A percentile compares a stretch with the other conserved stretches of the same genome.
phyloP scores from a whole-genome alignment of 2,329 filamentous ascomycete genomes.

The Thelonectria blattea region DNA sequence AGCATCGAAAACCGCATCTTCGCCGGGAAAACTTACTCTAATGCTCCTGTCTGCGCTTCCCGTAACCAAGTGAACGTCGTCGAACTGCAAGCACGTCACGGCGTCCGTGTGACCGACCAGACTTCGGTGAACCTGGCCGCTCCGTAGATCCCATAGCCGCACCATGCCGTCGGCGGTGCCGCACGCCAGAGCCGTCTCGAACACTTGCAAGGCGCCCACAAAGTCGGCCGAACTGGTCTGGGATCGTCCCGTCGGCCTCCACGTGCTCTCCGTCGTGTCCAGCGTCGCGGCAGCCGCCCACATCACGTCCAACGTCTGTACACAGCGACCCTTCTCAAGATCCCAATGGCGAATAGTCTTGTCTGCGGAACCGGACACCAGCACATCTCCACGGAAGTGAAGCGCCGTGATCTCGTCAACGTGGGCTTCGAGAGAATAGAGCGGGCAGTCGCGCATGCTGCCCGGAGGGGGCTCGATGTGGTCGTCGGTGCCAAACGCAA shows the following conservation, averaged over 20 bases:
- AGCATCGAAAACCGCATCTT: conserved; percentile 24
- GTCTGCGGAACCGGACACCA: conserved; percentile 95
- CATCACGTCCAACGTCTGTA: conserved; percentile 96
- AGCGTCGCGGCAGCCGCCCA: conserved; percentile 89
- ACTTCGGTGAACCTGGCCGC: conserved; percentile 95
- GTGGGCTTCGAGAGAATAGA: conserved; percentile 89
- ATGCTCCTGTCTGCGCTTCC: conserved; percentile 92
- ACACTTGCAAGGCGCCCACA: conserved; percentile 92
- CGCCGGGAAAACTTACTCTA: conserved; percentile 67
- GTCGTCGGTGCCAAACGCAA: conserved; percentile 76
- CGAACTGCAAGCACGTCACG: conserved; percentile 93
- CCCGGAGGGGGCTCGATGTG: conserved; percentile 74
- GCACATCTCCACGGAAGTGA: conserved; percentile 84
- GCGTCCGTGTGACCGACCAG: conserved; percentile 94
- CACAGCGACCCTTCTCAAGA: conserved; percentile 93
- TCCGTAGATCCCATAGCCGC: conserved; percentile 92
- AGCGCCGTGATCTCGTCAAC: conserved; percentile 94
- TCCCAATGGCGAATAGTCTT: conserved; percentile 99
- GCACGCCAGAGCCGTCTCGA: conserved; percentile 93
- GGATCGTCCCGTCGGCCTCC: conserved; percentile 75
- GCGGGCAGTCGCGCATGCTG: conserved; percentile 85
- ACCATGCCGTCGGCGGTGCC: conserved; percentile 98
- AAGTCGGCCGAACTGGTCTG: conserved; percentile 78
- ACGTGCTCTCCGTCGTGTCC: conserved; percentile 65
- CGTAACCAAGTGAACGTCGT: conserved; percentile 93